Evolutionary conservation across 2,329 filamentous ascomycete species (phyloP), one percentile per base, ranked within the genome.

Genomic region (Scopulariopsis brevicaulis): DNA sequence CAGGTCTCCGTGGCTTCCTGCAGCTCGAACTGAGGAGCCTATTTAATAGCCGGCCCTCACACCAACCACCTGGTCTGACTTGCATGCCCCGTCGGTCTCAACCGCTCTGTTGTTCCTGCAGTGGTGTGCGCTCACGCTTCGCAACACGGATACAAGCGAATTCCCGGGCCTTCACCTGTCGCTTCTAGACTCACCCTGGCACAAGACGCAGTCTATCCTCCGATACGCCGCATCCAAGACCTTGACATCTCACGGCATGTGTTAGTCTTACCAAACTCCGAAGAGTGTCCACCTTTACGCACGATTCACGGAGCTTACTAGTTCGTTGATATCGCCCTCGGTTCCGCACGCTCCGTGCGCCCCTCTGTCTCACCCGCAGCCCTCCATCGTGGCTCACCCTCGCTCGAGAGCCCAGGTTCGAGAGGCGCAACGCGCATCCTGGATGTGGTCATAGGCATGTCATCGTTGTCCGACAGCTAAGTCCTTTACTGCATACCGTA

Each of bases 201-300:
- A 57, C 48, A 37, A 34, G 55, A 20, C 48, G 55, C 37, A 51
- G 34, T 57, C 25, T 57, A 57, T 57, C 32, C 37, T 57, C 46
- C 55, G 55, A 57, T 53, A 57, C 55, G 24, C 55, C 34, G 48
- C 48, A 22, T 32, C 14, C 55, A 52, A 35, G 14, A 40, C 55
- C 55, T n/a, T 46, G 48, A 57, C 32, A 28, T 53, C 22, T 25
- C 48, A 53, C 46, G 14, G 55, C 55, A 57, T 57, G 48, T 57
- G 55, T 32, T 57, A 57, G 48, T 53, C 55, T 40, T 28, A 28
- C 48, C 32, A 35, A 25, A 43, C 22, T 51, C 43, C 11, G 55
- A 51, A 50, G 12, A 43, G 46, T 34, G 54, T 11, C 40, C 34
- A 43, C 28, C 22, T 48, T 56, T 37, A 32, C 32, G 28, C 34